Base-by-base conservation (phyloP, 371 early-diverging fungal species). In the Apophysomyces ossiformis region DNA sequence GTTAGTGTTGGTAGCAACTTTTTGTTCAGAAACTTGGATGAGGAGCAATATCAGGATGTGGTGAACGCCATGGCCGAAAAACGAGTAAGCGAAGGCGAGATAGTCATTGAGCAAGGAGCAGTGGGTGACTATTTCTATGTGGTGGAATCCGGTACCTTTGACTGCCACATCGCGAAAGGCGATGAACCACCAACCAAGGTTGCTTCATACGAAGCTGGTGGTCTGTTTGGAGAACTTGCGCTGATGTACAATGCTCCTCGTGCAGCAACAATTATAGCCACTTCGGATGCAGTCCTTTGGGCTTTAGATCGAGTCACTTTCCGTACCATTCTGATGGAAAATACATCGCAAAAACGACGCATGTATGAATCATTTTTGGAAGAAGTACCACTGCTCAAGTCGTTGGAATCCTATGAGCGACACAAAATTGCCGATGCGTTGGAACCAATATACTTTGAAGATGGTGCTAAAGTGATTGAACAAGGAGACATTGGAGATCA, bases 101-200 rank as follows among this genome's bases (percentile, higher is more conserved):
- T 81, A 60, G 89, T 99, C 43, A 97, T 98, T 67, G 86, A 84
- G 39, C 98, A 99, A 78, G 99, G 97, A 57, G 98, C 90, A 46
- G 90, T 93, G n/a, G 98, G 97, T 47, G 97, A 96, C 83, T 96
- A 85, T 78, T 98, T 98, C 76, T 99, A 98, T 77, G 92, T 97
- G 26, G 96, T 98, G 38, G 98, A 98, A 73, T 86, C 85, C 12
- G 99, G 99, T 43, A 82, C 89, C 13, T 87, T 98, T 72, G 97
- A 97, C 65, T 93, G 97, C 57, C 90, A 50, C 21, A 50, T 89
- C 73, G 93, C 96, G 73, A 73, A 82, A 57, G 85, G 85, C 63
- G 75, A 81, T 21, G 21, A 26, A 16, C 54, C 54, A 7, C 54
- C 54, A 4, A 72, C 75, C 35, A 89, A 90, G 70, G 91, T 91